phyloP scores from a whole-genome alignment of 2,329 filamentous ascomycete genomes.

The Diaporthe vaccinii region DNA sequence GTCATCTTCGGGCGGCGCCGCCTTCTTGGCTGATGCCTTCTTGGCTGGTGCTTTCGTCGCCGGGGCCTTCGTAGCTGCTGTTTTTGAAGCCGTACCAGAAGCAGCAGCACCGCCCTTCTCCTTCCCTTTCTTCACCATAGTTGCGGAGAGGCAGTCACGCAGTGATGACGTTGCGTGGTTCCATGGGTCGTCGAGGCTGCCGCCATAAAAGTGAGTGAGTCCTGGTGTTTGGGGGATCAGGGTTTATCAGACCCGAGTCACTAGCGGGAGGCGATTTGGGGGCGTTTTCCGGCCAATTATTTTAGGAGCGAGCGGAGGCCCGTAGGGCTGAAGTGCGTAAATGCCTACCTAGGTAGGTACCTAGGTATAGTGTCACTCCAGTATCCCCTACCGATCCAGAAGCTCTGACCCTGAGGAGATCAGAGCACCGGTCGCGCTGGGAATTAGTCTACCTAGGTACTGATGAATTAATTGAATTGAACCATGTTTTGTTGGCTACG shows the following conservation, averaged over 20 bases:
- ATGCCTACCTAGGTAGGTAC: too few species aligned
- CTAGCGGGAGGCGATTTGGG: conserved; percentile 21
- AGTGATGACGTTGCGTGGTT: neutral
- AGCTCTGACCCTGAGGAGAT: conserved; percentile 12
- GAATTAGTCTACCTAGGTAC: neutral
- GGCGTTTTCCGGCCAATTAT: conserved; percentile 5
- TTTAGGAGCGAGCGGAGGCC: neutral
- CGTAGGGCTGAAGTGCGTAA: conserved; percentile 24
- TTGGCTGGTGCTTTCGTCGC: conserved; percentile 49
- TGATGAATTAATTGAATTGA: neutral
- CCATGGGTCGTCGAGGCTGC: neutral
- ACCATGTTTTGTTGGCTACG: neutral
- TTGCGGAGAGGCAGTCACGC: neutral
- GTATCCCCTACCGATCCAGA: neutral
- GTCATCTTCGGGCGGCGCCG: conserved; percentile 59
- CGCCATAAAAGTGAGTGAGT: neutral
- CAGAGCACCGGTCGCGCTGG: neutral
- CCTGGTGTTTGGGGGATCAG: conserved; percentile 3
- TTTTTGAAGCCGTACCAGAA: conserved; percentile 39
- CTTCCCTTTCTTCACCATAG: conserved; percentile 68
- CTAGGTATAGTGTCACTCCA: neutral
- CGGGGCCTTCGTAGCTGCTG: conserved; percentile 40
- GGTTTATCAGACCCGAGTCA: conserved; percentile 1
- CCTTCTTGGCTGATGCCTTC: conserved; percentile 45
- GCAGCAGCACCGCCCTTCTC: conserved; percentile 59